Percentiles rank a stretch among this genome's conserved stretches.
These are phyloP conservation scores for Aspergillus oerlinghausenensis DNA, from an alignment of 2,329 filamentous ascomycete genomes.

Conservation along the genomic window DNA sequence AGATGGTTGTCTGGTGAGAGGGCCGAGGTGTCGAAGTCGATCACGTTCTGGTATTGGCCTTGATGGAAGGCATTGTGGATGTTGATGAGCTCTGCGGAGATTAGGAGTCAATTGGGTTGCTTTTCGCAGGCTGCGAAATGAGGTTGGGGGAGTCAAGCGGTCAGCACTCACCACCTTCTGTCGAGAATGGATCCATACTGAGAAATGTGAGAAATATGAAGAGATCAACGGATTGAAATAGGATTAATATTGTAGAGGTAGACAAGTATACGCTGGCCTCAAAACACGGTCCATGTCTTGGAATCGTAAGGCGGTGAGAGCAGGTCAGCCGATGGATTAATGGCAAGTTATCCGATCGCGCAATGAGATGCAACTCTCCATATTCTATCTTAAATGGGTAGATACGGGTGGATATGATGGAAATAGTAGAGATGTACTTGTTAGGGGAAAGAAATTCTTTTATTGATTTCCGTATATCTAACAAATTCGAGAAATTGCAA, in stretches of 20 bases:
- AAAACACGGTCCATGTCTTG: constrained; percentile 19
- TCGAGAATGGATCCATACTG: constrained; percentile 60
- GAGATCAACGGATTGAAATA: constrained; percentile 1
- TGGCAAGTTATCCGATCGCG: constrained; percentile 10
- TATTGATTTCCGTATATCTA: background rate
- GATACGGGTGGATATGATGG: too few relatives aligned
- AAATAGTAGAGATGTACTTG: background rate
- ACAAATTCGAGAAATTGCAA: background rate
- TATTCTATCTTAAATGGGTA: background rate
- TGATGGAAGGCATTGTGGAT: constrained; percentile 64
- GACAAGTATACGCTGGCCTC: constrained; percentile 2
- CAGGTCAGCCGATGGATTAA: constrained; percentile 7
- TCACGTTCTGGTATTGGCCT: constrained; percentile 79
- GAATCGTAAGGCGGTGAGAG: constrained; percentile 8
- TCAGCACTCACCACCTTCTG: constrained; percentile 52
- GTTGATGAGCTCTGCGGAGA: constrained; percentile 56
- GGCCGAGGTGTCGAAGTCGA: constrained; percentile 77
- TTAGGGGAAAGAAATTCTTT: background rate
- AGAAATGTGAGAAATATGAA: constrained; percentile 4
- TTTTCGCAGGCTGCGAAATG: background rate
- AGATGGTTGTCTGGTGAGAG: constrained; percentile 75
- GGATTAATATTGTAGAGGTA: background rate
- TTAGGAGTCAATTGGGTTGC: constrained; percentile 13
- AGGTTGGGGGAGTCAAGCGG: constrained; percentile 1
- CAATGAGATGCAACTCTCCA: background rate